A percentile compares a stretch with the other conserved stretches of the same genome.
Conservation (phyloP, 2,329 filamentous ascomycete species). For the Scopulariopsis brevicaulis region DNA sequence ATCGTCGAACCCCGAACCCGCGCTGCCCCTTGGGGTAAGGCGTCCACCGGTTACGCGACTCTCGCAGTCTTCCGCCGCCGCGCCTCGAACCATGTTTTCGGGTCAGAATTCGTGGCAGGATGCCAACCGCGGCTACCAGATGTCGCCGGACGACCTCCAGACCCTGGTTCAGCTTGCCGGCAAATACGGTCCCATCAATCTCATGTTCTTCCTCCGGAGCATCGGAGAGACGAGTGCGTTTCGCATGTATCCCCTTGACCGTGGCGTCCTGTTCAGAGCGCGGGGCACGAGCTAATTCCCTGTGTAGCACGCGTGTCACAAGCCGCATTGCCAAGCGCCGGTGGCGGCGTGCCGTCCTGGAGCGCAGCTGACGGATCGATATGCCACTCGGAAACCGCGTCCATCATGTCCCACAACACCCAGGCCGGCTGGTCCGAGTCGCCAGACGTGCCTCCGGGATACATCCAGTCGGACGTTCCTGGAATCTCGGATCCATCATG, state of each 20-base stretch:
- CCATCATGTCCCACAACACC: constrained; percentile 20
- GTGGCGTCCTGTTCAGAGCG: not conserved
- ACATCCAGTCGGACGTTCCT: constrained; percentile 19
- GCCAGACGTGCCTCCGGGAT: constrained; percentile 17
- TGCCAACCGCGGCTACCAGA: constrained; percentile 7
- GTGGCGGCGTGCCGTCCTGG: constrained; percentile 25
- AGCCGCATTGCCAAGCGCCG: constrained; percentile 25
- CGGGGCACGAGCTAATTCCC: not conserved
- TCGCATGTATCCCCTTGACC: not conserved
- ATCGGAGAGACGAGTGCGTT: constrained; percentile 6
- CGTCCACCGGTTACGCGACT: not conserved
- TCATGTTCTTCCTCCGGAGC: constrained; percentile 9
- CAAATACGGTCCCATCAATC: constrained; percentile 9
- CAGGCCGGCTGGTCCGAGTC: constrained; percentile 23
- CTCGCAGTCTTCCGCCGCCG: not conserved
- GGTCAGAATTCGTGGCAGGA: constrained; percentile 8
- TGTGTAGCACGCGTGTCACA: constrained; percentile 24
- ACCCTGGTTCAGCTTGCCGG: constrained; percentile 6
- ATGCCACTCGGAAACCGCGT: constrained; percentile 24
- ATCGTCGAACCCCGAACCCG: not conserved
- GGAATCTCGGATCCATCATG: constrained; percentile 4
- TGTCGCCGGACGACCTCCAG: constrained; percentile 8
- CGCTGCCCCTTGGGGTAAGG: not conserved
- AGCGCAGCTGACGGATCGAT: constrained; percentile 27
- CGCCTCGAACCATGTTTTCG: constrained; percentile 6